These are phyloP conservation scores for Rhodofomes roseus DNA, from an alignment of 1,284 basidiomycete species.

Conservation along the genomic window DNA sequence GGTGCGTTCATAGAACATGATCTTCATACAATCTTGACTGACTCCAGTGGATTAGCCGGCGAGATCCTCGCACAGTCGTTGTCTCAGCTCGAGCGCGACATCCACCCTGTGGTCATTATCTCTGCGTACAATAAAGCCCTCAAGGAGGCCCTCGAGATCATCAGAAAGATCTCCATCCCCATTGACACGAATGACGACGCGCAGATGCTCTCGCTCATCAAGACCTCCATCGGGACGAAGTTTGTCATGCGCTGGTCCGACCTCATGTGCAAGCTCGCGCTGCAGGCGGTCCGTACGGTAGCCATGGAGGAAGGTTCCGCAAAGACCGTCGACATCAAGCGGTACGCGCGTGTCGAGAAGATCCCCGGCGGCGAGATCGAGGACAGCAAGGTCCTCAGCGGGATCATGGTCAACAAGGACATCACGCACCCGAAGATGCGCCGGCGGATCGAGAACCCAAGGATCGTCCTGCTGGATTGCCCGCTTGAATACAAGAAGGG, in stretches of 20 bases:
- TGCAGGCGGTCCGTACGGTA: constrained; percentile 90
- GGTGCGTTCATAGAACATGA: constrained; percentile 46
- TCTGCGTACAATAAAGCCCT: constrained; percentile 96
- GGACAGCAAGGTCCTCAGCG: constrained; percentile 82
- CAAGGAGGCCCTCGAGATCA: constrained; percentile 86
- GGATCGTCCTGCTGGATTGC: constrained; percentile 92
- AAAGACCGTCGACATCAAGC: constrained; percentile 95
- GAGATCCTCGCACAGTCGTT: constrained; percentile 97
- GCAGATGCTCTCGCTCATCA: constrained; percentile 96
- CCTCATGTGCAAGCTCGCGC: constrained; percentile 94
- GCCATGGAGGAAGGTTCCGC: constrained; percentile 60
- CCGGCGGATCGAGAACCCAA: constrained; percentile 85
- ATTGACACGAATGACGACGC: constrained; percentile 86
- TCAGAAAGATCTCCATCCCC: constrained; percentile 84
- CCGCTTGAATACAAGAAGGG: constrained; percentile 99
- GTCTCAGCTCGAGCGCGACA: constrained; percentile 90
- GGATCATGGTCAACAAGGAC: constrained; percentile 99
- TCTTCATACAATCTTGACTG: background rate
- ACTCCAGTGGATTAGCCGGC: constrained; percentile 58
- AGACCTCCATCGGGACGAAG: constrained; percentile 99
- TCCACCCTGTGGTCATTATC: constrained; percentile 99
- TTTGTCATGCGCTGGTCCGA: constrained; percentile 96
- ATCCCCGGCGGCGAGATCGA: constrained; percentile 98
- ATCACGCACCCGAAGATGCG: constrained; percentile 98
- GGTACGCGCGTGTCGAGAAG: constrained; percentile 97